A percentile compares a stretch with the other conserved stretches of the same genome.
Conservation (phyloP, 1,284 basidiomycete species). For the Ceratobasidium sp. region DNA sequence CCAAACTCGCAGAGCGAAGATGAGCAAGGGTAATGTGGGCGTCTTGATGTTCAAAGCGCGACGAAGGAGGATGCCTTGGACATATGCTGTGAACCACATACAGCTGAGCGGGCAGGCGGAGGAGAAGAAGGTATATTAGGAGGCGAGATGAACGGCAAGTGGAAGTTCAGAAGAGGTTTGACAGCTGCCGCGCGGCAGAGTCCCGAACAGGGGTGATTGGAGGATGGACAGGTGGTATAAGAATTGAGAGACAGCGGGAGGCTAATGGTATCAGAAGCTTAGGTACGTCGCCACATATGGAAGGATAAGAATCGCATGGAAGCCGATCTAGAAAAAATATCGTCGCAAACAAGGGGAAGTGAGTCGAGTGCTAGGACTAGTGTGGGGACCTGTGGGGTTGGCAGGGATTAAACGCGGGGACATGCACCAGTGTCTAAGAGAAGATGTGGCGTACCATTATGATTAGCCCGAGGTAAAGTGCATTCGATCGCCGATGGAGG, state of each 20-base stretch:
- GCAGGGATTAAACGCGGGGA: constrained; percentile 49
- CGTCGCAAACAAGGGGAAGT: constrained; percentile 63
- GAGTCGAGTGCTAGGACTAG: constrained; percentile 65
- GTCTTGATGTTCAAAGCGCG: constrained; percentile 20
- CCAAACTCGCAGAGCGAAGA: too few species aligned
- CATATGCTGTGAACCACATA: constrained; percentile 65
- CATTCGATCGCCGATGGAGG: constrained; percentile 57
- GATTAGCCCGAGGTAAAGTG: constrained; percentile 61
- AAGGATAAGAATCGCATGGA: constrained; percentile 59
- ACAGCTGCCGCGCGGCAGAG: too few species aligned
- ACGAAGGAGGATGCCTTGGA: constrained; percentile 63
- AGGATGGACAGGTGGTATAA: too few species aligned
- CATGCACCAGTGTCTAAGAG: constrained; percentile 53
- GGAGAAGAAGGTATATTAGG: constrained; percentile 58
- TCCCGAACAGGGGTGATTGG: too few species aligned
- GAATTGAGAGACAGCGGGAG: too few species aligned
- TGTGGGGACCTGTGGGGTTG: constrained; percentile 63
- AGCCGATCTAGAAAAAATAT: constrained; percentile 67
- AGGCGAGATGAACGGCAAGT: constrained; percentile 52
- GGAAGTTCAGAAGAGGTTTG: constrained; percentile 26
- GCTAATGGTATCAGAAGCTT: constrained; percentile 30
- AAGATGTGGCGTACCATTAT: constrained; percentile 62
- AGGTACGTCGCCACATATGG: constrained; percentile 55
- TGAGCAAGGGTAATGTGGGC: background rate
- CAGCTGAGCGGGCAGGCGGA: constrained; percentile 64